Evolutionary conservation across 2,329 filamentous ascomycete genomes (phyloP), one percentile per base, ranked within the genome.

Genomic region (Cladosporium sp.): DNA sequence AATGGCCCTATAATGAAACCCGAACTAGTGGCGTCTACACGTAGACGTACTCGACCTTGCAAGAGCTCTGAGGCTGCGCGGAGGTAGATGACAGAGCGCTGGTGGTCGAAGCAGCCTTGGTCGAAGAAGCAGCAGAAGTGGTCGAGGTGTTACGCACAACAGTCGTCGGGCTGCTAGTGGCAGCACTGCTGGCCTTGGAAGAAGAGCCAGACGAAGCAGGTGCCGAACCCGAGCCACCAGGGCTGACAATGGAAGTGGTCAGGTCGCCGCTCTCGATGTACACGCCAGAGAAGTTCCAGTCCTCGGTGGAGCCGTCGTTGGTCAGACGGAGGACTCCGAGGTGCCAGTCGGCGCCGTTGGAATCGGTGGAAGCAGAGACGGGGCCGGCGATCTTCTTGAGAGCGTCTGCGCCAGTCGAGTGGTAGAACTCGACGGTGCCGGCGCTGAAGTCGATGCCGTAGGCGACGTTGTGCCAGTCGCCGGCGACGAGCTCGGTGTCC

Each of bases 401-500:
- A 19, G 81, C 74, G 37, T 81, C 79, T 14, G 76, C 75, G 37
- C 85, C 87, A 15, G 84, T 86, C 0, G 85, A 88, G 72, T 89
- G 85, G 82, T 86, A 90, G 73, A 90, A 85, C 12, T 81, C 82
- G 30, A 90, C 86, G 5, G 80, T 84, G 64, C 80, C 76, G 39
- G 76, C 80, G 15, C 73, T 74, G 67, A 90, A 91, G 75, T 90
- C 82, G 61, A 89, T 88, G 70, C 86, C 86, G 67, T 89, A 90
- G 50, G 87, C 88, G 66, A 89, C 80, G 70, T 91, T 91, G 72
- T 90, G 87, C 88, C 88, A 90, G 11, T 85, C 82, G 40, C 80
- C 83, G 1, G 86, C 78, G 55, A 78, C 78, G 71, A 87, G 85
- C 61, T 82, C 77, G 1, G 80, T 78, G 66, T 81, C 82, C 86